phyloP scores from a whole-genome alignment of 208 protist species.

The Phytomonas sp. region DNA sequence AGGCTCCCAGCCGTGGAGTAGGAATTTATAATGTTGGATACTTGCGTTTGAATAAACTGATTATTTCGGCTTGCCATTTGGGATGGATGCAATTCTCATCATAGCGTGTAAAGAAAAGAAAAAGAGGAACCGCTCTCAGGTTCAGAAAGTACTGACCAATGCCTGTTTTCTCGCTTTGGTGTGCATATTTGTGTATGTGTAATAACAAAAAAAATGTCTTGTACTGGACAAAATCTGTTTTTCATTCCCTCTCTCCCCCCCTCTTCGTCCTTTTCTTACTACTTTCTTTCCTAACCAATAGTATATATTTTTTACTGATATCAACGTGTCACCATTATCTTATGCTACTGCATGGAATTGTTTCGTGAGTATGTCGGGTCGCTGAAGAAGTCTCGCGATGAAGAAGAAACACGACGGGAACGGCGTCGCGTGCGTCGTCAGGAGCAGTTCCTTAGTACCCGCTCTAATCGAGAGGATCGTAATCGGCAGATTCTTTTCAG shows the following conservation, averaged over 20 bases:
- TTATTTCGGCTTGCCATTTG: neutral
- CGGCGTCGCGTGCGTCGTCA: neutral
- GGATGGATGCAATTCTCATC: neutral
- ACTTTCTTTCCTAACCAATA: constrained; percentile 6
- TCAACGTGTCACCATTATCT: neutral
- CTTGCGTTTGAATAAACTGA: neutral
- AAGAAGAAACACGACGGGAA: constrained; percentile 5
- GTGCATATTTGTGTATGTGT: neutral
- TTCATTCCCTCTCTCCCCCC: neutral
- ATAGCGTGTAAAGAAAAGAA: neutral
- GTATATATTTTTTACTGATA: neutral
- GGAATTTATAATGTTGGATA: constrained; percentile 37
- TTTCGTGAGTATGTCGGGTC: neutral
- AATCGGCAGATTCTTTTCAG: neutral
- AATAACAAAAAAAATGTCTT: neutral
- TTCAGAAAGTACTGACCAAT: neutral
- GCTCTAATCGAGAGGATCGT: neutral
- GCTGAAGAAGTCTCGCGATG: constrained; percentile 3
- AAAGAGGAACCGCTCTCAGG: neutral
- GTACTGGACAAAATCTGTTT: neutral
- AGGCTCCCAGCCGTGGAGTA: constrained; percentile 65
- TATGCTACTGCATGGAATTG: neutral
- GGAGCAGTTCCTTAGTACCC: neutral
- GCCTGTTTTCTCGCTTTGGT: neutral
- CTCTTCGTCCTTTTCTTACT: neutral